Percentiles rank a stretch among this genome's conserved stretches.
Evolutionary conservation across 2,329 filamentous ascomycete species (phyloP).

Genomic region (Trichoderma koningii): DNA sequence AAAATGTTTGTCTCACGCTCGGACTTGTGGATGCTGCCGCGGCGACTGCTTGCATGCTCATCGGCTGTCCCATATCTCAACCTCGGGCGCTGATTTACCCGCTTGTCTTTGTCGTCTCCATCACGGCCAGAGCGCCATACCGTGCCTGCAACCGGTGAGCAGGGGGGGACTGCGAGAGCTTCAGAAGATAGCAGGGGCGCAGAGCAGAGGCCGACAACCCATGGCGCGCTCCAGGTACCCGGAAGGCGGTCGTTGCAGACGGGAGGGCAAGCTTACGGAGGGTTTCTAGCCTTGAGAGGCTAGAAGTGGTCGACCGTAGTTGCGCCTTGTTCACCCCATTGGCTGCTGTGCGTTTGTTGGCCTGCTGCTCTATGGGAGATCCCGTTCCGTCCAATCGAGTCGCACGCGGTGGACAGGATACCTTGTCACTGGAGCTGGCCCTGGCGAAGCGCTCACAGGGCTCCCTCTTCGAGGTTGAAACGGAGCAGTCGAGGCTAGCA

Average conservation of each 20-base stretch:
- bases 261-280: not conserved
- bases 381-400: not conserved
- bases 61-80: not conserved
- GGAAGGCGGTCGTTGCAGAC: conserved; percentile 3
- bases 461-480: not conserved
- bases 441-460: not conserved
- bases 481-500: not conserved
- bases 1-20: conserved; percentile 19
- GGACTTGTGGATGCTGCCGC: conserved; percentile 20
- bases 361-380: not conserved
- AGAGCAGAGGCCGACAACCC: not conserved
- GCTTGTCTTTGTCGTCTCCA: not conserved
- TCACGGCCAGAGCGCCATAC: conserved; percentile 10
- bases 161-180: conserved; percentile 7
- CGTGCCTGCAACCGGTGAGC: conserved; percentile 20
- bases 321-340: conserved; percentile 4
- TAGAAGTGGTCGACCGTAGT: not conserved
- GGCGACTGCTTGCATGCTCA: conserved; percentile 14
- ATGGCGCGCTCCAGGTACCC: not conserved
- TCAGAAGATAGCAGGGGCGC: not conserved
- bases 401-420: not conserved
- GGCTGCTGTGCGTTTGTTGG: conserved; percentile 15
- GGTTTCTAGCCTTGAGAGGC: conserved; percentile 10
- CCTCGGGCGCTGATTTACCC: conserved; percentile 6
- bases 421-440: conserved; percentile 5